Base-by-base conservation (phyloP, 129 eudicot species). In the Glebionis coronaria region DNA sequence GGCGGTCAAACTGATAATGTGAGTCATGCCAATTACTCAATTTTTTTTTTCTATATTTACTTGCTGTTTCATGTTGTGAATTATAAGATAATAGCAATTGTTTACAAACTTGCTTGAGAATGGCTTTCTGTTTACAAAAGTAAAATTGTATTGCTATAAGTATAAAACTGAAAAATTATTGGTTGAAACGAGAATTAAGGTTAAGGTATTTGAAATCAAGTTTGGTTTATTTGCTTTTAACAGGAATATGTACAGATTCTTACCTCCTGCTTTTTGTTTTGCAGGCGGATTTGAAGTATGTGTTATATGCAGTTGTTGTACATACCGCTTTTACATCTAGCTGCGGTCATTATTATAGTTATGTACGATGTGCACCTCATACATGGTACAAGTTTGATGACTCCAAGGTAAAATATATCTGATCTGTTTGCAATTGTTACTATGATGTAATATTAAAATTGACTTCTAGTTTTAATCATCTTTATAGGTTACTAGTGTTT, bases 321-420 rank as follows among this genome's bases (percentile, higher is more conserved):
- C 99, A 93, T 69, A 47, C 61, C 40, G 90, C 93, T 23, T 63
- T 71, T 52, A 61, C 95, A 70, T 63, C 87, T 67, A 78, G 75
- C 45, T 84, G 79, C 59, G 99, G 97, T 62, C 97, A 89, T 71
- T 93, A 93, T 72, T 87, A 89, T 15, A 71, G 90, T 73, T 89
- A 82, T 72, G 83, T 89, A 62, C 97, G 97, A 45, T 71, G 83
- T 54, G 75, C 90, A 44, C 88, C 87, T 15, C 77, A 78, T 21
- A 68, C 69, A 19, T n/a, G n/a, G 99, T 89, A 79, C 84, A 79
- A 72, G 81, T 88, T 86, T 81, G 95, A 93, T 66, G 99, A 93
- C 83, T 82, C 18, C 18, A 79, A 69, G 97, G 99, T 93, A 82
- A 73, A 82, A 51, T 9, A 45, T 21, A 19, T 65, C 14, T 16